Evolutionary conservation across 2,329 filamentous ascomycete genomes (phyloP).

Genomic region (Myotisia sp.): DNA sequence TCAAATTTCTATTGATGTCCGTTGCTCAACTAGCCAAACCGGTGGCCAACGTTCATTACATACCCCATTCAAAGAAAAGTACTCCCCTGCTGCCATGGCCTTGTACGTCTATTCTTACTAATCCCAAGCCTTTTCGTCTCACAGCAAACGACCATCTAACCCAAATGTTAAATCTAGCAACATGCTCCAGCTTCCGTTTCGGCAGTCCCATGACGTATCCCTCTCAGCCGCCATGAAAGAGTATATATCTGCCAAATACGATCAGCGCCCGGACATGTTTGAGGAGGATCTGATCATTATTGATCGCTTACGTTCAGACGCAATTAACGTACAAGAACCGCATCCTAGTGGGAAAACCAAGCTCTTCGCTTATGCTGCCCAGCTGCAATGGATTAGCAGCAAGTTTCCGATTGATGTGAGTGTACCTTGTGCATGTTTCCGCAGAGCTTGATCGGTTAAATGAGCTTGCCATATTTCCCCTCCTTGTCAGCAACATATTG

Average conservation of each 20-base stretch:
- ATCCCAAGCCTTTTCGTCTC: too few relatives aligned
- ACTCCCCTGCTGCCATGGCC: not conserved
- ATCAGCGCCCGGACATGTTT: conserved; percentile 97
- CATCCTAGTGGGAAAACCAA: conserved; percentile 76
- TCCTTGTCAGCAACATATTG: too few relatives aligned
- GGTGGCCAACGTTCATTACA: too few relatives aligned
- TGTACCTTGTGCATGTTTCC: conserved; percentile 7
- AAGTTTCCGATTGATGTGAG: conserved; percentile 91
- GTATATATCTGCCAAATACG: conserved; percentile 97
- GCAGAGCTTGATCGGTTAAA: not conserved
- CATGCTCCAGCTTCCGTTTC: conserved; percentile 67
- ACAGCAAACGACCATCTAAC: too few relatives aligned
- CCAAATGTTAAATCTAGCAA: conserved; percentile 25
- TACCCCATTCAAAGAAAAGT: too few relatives aligned
- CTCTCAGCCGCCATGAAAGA: conserved; percentile 73
- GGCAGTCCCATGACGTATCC: conserved; percentile 64
- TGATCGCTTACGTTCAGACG: conserved; percentile 67
- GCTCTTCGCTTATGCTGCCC: conserved; percentile 80
- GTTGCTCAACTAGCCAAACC: too few relatives aligned
- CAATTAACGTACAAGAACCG: conserved; percentile 76
- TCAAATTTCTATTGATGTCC: too few relatives aligned
- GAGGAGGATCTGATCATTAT: conserved; percentile 74
- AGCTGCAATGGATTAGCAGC: conserved; percentile 80
- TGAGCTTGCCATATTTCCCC: not conserved
- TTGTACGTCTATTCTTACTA: not conserved